A percentile compares a stretch with the other conserved stretches of the same genome.
phyloP scores from a whole-genome alignment of 345 rosid species.

The Capsella bursapastoris region DNA sequence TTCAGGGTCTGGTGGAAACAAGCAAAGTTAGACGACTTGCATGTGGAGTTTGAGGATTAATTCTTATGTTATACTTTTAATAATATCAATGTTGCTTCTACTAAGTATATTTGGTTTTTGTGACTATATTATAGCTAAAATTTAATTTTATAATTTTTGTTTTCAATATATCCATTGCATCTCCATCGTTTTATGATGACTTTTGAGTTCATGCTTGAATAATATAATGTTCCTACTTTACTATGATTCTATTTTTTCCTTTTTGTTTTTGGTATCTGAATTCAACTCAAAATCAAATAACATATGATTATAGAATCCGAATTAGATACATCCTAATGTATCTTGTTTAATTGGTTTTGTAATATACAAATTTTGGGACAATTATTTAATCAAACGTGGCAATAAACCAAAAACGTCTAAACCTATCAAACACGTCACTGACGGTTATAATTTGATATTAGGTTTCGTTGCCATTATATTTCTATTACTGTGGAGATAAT shows the following conservation, averaged over 20 bases:
- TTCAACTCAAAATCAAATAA: neutral
- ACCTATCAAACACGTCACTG: neutral
- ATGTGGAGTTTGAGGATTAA: neutral
- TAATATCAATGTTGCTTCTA: neutral
- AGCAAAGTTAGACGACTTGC: neutral
- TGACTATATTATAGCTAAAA: too few species aligned
- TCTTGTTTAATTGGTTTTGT: neutral
- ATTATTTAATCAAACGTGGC: neutral
- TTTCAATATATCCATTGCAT: too few species aligned
- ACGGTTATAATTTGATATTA: neutral
- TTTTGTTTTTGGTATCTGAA: neutral
- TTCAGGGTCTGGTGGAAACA: neutral
- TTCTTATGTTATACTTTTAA: neutral
- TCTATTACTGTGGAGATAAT: neutral
- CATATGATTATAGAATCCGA: neutral
- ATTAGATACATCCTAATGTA: neutral
- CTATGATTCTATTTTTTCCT: neutral
- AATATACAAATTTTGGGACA: neutral
- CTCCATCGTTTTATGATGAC: too few species aligned
- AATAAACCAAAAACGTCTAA: neutral
- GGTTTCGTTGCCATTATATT: neutral
- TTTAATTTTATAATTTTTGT: too few species aligned
- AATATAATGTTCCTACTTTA: neutral
- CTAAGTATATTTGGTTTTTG: too few species aligned
- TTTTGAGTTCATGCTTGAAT: too few species aligned